Evolutionary conservation across 306 rosid species (phyloP), one percentile per base, ranked within the genome.

Genomic region (Quercus agrifolia): DNA sequence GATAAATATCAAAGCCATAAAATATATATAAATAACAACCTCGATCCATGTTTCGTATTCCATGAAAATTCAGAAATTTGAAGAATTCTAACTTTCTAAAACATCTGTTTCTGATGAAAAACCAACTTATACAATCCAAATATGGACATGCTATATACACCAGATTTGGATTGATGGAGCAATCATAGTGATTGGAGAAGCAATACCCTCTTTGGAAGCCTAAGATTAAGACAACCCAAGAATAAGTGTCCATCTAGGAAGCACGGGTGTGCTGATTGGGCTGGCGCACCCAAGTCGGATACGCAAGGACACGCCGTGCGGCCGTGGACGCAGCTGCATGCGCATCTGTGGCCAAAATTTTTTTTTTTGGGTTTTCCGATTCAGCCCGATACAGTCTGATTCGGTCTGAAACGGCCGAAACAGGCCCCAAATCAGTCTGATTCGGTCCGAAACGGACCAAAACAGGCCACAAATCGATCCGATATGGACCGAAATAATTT

Each of bases 241-340:
- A 38, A 38, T 38, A 8, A 38, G 46, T 2, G 11, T 38, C 3
- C 46, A 8, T 38, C 46, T 38, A 2, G 11, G 46, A 38, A 7
- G 46, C 46, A 38, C 0, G 2, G 46, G 0, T 38, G 11, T 1
- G 0, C 11, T 1, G 0, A 38, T 38, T 38, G 11, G 46, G 2
- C 46, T 11, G 0, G 0, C 0, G 10, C 44, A 38, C 11, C 1
- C 3, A 7, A 38, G 46, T 38, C 11, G 0, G 46, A 38, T 38
- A 38, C 0, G 3, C 11, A 38, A 0, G 0, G 11, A 38, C 3
- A 0, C 11, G 0, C 11, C 1, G 0, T 38, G 44, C 11, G 11
- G 11, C 44, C 2, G 0, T 38, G 0, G 44, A 7, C 11, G 0
- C 0, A 0, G 44, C 44, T 1, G 2, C 44, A 38, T 2, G 0